phyloP scores from a whole-genome alignment of 1,284 basidiomycete species.

The Ustilago hordei region DNA sequence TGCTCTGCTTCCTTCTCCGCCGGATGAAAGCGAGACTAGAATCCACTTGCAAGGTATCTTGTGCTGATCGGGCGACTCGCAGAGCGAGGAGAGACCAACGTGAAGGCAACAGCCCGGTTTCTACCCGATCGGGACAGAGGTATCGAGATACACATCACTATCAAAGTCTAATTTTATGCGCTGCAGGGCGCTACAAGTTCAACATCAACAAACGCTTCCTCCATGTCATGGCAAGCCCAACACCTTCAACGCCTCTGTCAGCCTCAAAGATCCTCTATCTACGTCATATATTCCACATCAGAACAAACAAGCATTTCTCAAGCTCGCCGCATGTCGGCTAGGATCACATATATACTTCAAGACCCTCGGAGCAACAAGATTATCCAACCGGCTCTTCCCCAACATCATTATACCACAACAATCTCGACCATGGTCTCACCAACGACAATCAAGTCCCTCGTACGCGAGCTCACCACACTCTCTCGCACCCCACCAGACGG shows the following conservation, averaged over 20 bases:
- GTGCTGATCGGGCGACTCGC: no score
- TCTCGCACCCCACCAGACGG: conserved; percentile 23
- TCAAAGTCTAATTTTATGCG: not conserved
- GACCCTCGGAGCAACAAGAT: not conserved
- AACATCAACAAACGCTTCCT: not conserved
- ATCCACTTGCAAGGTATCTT: no score
- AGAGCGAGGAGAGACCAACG: no score
- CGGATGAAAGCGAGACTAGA: not conserved
- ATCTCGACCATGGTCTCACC: conserved; percentile 32
- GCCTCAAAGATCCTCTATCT: not conserved
- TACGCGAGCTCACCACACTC: conserved; percentile 34
- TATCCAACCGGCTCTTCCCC: not conserved
- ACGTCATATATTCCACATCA: not conserved
- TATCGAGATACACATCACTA: not conserved
- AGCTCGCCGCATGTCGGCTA: not conserved
- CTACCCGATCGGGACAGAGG: not conserved
- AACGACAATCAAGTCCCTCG: conserved; percentile 31
- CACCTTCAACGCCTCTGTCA: not conserved
- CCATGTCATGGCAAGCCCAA: not conserved
- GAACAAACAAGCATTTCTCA: not conserved
- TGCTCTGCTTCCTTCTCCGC: not conserved
- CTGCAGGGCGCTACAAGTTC: conserved; percentile 4
- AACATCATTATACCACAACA: not conserved
- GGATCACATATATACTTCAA: not conserved
- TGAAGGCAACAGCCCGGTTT: not conserved